A percentile compares a stretch with the other conserved stretches of the same genome.
phyloP scores from a whole-genome alignment of 2,329 filamentous ascomycete genomes.

The Ambrosiella beaveri region DNA sequence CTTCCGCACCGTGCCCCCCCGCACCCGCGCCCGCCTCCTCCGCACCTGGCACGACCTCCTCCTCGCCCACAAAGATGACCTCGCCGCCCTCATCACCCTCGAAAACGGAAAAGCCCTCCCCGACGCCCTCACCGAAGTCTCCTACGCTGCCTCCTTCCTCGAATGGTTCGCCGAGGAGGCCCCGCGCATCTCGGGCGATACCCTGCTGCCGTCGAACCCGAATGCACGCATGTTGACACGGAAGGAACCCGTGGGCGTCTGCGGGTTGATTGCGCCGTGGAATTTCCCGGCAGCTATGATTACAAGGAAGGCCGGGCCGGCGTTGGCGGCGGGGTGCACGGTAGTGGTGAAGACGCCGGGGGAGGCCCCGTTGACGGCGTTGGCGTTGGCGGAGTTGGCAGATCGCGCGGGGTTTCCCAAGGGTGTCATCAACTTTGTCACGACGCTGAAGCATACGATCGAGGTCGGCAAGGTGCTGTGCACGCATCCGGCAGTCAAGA shows the following conservation, averaged over 20 bases:
- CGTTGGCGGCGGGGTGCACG: conserved; percentile 54
- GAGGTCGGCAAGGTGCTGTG: conserved; percentile 47
- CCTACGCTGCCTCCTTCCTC: conserved; percentile 42
- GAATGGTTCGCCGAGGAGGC: conserved; percentile 51
- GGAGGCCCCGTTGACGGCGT: conserved; percentile 76
- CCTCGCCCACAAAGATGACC: conserved; percentile 46
- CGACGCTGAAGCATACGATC: conserved; percentile 57
- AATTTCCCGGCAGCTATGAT: conserved; percentile 44
- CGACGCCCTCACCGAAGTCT: conserved; percentile 39
- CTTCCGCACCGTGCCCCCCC: conserved; percentile 43
- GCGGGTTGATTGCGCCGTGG: conserved; percentile 25
- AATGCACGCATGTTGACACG: conserved; percentile 32
- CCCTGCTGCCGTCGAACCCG: conserved; percentile 39
- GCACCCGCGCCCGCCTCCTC: conserved; percentile 41
- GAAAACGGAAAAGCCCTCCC: conserved; percentile 55
- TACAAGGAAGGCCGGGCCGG: conserved; percentile 29
- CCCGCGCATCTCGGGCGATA: conserved; percentile 28
- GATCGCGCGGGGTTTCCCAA: conserved; percentile 71
- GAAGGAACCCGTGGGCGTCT: conserved; percentile 21
- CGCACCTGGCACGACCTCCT: conserved; percentile 51
- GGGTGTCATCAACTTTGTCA: conserved; percentile 77
- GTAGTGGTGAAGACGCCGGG: conserved; percentile 75
- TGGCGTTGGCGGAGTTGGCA: conserved; percentile 69
- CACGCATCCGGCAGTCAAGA: conserved; percentile 33
- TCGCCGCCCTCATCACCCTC: conserved; percentile 50